Conservation (phyloP, 2,329 filamentous ascomycete genomes). For the Didymella lethalis region DNA sequence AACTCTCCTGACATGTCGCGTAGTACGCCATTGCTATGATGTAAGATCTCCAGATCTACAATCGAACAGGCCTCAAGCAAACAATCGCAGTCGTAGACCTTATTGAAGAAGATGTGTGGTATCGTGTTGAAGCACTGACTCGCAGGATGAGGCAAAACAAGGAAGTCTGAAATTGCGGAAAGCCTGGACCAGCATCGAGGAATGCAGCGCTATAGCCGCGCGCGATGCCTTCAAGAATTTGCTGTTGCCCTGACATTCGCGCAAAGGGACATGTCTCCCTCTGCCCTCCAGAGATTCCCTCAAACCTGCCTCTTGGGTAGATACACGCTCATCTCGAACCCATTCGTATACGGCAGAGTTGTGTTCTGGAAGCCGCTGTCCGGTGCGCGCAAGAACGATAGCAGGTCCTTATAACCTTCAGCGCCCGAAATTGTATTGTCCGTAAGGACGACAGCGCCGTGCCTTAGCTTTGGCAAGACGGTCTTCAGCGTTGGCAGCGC, state of each 20-base stretch:
- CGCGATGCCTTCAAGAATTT: not conserved
- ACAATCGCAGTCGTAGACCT: not conserved
- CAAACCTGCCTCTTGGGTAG: not conserved
- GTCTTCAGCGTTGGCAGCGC: conserved; percentile 62
- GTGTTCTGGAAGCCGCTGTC: conserved; percentile 60
- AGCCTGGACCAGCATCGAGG: conserved; percentile 8
- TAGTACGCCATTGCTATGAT: conserved; percentile 14
- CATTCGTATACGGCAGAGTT: conserved; percentile 59
- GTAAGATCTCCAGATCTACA: not conserved
- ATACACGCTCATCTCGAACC: conserved; percentile 55
- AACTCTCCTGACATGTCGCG: conserved; percentile 6
- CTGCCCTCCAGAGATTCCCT: not conserved
- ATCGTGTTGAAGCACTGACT: conserved; percentile 1
- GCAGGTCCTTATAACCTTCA: conserved; percentile 57
- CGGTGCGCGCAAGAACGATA: conserved; percentile 56
- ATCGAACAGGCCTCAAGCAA: not conserved
- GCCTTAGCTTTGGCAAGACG: conserved; percentile 55
- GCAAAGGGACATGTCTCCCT: not conserved
- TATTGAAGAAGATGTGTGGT: not conserved
- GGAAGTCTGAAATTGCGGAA: conserved; percentile 5
- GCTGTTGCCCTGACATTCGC: conserved; percentile 1
- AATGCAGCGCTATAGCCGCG: conserved; percentile 3
- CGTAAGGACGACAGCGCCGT: conserved; percentile 58
- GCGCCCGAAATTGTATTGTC: conserved; percentile 59
- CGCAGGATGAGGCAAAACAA: not conserved